These are phyloP conservation scores for Rhizopus arrhizus DNA, from an alignment of 371 early-diverging fungal genomes.

Conservation along the genomic window DNA sequence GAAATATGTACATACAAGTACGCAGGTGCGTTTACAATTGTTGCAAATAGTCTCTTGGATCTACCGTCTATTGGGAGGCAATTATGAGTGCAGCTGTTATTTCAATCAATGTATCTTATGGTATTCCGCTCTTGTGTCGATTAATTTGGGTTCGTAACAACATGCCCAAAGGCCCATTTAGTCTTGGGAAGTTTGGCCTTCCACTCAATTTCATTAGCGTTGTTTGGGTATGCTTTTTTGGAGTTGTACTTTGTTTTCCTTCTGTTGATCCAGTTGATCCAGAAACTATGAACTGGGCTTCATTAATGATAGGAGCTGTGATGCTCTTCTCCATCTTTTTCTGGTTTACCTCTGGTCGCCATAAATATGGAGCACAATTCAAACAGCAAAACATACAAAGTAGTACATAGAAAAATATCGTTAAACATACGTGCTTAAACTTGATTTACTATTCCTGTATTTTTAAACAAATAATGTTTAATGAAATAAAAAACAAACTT, in stretches of 20 bases:
- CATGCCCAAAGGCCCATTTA: conserved; percentile 36
- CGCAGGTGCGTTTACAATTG: conserved; percentile 1
- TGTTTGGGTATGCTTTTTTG: conserved; percentile 34
- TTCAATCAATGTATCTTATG: conserved; percentile 31
- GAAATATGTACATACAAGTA: too few relatives aligned
- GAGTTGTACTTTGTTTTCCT: conserved; percentile 36
- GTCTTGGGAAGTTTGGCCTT: conserved; percentile 27
- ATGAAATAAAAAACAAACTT: too few relatives aligned
- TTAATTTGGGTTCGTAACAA: conserved; percentile 29
- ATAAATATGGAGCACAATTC: conserved; percentile 9
- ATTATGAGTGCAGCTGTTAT: conserved; percentile 37
- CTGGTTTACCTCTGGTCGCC: conserved; percentile 28
- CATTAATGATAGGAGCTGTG: conserved; percentile 33
- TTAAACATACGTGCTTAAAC: too few relatives aligned
- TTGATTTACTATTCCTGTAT: too few relatives aligned
- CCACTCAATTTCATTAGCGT: conserved; percentile 33
- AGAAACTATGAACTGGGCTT: conserved; percentile 34
- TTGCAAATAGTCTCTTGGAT: conserved; percentile 32
- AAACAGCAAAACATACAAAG: too few relatives aligned
- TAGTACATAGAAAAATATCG: background rate
- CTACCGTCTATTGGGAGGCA: conserved; percentile 33
- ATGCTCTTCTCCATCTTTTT: conserved; percentile 25
- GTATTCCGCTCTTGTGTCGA: conserved; percentile 35
- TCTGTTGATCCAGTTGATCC: conserved; percentile 24
- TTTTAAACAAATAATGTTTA: too few relatives aligned